Evolutionary conservation across 2,329 filamentous ascomycete genomes (phyloP).

Genomic region (Lasiodiplodia gonubiensis): DNA sequence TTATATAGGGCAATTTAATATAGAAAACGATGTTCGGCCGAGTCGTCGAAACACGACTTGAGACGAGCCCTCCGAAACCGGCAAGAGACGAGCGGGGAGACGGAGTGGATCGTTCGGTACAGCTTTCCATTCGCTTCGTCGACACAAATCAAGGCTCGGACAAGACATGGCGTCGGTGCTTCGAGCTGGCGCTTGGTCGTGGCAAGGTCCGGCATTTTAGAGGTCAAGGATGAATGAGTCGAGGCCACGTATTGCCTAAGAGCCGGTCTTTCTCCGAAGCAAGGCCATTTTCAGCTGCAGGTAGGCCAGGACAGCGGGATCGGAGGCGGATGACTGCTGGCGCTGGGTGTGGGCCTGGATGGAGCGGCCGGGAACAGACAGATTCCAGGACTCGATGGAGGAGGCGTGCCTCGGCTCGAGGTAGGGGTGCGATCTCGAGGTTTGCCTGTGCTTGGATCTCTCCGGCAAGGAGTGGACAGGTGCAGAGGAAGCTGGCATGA

Average conservation of each 20-base stretch:
- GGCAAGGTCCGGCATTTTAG: neutral
- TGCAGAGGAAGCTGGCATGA: conserved; percentile 72
- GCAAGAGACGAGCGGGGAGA: neutral
- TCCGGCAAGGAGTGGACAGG: conserved; percentile 58
- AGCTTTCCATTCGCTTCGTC: neutral
- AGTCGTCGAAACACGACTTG: neutral
- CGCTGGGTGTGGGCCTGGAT: conserved; percentile 24
- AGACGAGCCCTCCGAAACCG: neutral
- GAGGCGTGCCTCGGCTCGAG: conserved; percentile 24
- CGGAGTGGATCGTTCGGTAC: neutral
- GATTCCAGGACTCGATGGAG: conserved; percentile 30
- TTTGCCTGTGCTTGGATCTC: neutral
- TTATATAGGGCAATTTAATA: neutral
- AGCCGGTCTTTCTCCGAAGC: conserved; percentile 19
- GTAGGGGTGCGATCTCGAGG: conserved; percentile 18
- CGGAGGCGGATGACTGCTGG: conserved; percentile 10
- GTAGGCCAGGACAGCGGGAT: conserved; percentile 29
- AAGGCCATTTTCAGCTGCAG: conserved; percentile 29
- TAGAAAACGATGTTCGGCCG: neutral
- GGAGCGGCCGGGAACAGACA: conserved; percentile 30
- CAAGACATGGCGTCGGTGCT: conserved; percentile 11
- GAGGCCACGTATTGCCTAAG: neutral
- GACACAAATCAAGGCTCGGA: neutral
- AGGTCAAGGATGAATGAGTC: neutral
- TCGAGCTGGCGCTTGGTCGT: neutral